These are phyloP conservation scores for Trypanosoma boissoni DNA, from an alignment of 208 protist genomes.

Conservation along the genomic window DNA sequence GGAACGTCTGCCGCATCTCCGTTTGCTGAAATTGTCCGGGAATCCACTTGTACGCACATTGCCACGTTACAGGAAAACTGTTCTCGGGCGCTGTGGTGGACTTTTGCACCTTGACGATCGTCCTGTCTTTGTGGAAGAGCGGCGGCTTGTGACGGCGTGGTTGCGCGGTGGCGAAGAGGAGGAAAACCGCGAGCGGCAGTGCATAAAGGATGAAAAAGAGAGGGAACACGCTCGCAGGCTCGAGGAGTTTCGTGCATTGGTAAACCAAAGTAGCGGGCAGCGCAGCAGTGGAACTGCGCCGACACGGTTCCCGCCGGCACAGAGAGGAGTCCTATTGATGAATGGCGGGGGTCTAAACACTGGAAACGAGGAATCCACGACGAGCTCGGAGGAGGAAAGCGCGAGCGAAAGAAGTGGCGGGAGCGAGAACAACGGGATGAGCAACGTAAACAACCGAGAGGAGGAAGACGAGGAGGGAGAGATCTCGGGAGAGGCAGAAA, in stretches of 20 bases:
- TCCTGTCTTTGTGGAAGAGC: slow-evolving; percentile 88
- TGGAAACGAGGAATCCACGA: slow-evolving; percentile 28
- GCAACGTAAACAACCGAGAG: background rate
- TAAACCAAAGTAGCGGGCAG: too few species aligned
- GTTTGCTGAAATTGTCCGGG: slow-evolving; percentile 84
- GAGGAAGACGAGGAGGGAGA: background rate
- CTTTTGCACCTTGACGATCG: slow-evolving; percentile 92
- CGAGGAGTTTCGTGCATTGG: slow-evolving; percentile 71
- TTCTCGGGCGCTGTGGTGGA: slow-evolving; percentile 55
- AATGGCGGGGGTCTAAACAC: background rate
- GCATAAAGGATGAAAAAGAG: slow-evolving; percentile 71
- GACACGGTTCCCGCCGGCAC: too few species aligned
- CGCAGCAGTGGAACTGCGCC: too few species aligned
- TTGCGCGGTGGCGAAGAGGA: slow-evolving; percentile 66
- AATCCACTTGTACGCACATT: slow-evolving; percentile 86
- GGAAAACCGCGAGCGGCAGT: slow-evolving; percentile 52
- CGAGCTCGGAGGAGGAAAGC: slow-evolving; percentile 8
- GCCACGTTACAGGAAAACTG: slow-evolving; percentile 82
- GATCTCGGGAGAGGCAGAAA: too few species aligned
- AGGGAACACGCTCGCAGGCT: slow-evolving; percentile 38
- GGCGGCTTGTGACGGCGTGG: slow-evolving; percentile 86
- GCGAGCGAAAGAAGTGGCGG: slow-evolving; percentile 18
- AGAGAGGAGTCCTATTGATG: background rate
- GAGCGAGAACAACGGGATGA: background rate
- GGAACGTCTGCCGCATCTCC: slow-evolving; percentile 63